Evolutionary conservation across 179 eudicot species (phyloP), one percentile per base, ranked within the genome.

Genomic region (Vitellaria paradoxa): DNA sequence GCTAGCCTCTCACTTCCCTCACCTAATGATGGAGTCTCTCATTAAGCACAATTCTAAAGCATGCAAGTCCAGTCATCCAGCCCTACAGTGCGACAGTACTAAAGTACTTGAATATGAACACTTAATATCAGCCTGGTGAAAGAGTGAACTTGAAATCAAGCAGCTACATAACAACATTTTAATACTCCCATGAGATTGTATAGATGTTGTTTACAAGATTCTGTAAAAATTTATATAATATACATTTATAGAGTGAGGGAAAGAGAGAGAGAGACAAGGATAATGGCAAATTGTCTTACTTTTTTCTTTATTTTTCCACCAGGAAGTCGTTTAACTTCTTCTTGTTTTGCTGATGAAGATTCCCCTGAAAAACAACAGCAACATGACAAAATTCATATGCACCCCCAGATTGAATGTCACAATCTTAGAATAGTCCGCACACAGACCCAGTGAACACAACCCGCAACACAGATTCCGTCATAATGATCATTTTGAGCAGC

Each of bases 261-360:
- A 14, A 55, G 26, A 53, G 7, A 46, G 24, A 18, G 7, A 40
- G 13, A 10, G 24, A 49, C 56, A 70, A 70, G 56, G 62, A 8
- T 10, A 49, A 49, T 9, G 60, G 74, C n/a, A 55, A 23, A 46
- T 68, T 47, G 37, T 79, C 79, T 79, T 81, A 88, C 93, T 60
- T 89, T 88, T 82, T 89, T 88, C 82, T 89, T 89, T 64, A 83
- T 81, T 78, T 89, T 89, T 46, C 93, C 93, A 30, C 93, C 93
- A 77, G 93, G 93, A 80, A 89, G 93, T 64, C 88, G 89, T 73
- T 89, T 88, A 55, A 87, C 93, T 80, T 83, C 91, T 80, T 89
- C 93, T 30, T 77, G 83, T 81, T 84, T 74, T 42, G 89, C 77
- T 23, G 90, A 68, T 66, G 93, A 87, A 7, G 92, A 79, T 20